These are phyloP conservation scores for Hyaloraphidium curvatum DNA, from an alignment of 192 early-diverging fungal species.

Conservation along the genomic window DNA sequence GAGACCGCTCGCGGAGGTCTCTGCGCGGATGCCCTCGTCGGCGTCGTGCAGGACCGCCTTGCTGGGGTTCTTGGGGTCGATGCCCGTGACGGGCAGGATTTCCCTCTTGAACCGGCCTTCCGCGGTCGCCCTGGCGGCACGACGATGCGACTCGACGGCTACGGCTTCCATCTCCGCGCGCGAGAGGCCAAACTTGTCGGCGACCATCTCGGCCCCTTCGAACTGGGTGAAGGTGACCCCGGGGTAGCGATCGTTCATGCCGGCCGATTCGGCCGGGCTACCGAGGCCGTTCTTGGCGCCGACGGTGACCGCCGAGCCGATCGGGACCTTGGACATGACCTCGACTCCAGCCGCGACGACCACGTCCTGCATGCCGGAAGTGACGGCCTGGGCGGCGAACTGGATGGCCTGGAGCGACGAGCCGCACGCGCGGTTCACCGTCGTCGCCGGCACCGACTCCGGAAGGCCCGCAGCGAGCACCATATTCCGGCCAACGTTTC, in stretches of 20 bases:
- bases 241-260: constrained; percentile 68
- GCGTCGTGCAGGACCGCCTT: constrained; percentile 20
- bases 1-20: constrained; percentile 58
- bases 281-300: constrained; percentile 14
- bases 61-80: constrained; percentile 51
- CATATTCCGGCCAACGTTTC: neutral
- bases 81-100: constrained; percentile 52
- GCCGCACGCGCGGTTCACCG: neutral
- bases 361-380: constrained; percentile 86
- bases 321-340: neutral
- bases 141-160: constrained; percentile 61
- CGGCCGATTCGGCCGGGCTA: constrained; percentile 76
- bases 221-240: constrained; percentile 74
- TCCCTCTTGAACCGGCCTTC: constrained; percentile 62
- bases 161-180: constrained; percentile 68
- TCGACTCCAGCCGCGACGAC: constrained; percentile 20
- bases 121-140: constrained; percentile 51
- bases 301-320: neutral
- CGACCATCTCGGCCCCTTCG: constrained; percentile 90
- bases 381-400: constrained; percentile 47
- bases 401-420: neutral
- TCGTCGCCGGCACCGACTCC: neutral
- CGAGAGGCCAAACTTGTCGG: constrained; percentile 58
- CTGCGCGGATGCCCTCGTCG: constrained; percentile 85
- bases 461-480: neutral